Percentiles rank a stretch among this genome's conserved stretches.
Conservation (phyloP, 2,329 filamentous ascomycete species). For the Decorospora gaudefroyi region DNA sequence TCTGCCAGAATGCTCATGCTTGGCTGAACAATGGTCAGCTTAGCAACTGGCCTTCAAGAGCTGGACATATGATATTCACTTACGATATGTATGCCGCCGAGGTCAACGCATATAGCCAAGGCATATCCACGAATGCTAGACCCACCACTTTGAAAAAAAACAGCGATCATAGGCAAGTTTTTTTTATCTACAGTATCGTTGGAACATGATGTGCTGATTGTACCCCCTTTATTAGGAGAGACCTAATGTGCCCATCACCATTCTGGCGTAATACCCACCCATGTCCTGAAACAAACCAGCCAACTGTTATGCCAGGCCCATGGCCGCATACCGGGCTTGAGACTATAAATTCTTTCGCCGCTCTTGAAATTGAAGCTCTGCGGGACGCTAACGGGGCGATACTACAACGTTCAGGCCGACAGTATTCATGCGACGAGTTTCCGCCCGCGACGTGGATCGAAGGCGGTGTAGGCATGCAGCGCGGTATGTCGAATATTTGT, state of each 20-base stretch:
- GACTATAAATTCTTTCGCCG: neutral
- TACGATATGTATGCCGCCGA: neutral
- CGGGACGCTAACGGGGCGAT: neutral
- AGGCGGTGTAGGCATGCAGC: neutral
- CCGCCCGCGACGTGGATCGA: neutral
- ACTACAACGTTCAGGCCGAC: neutral
- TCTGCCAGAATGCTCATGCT: neutral
- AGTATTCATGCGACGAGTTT: neutral
- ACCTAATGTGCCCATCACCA: neutral
- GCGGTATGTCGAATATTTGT: neutral
- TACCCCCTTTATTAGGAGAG: neutral
- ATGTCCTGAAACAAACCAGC: neutral
- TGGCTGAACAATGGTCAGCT: neutral
- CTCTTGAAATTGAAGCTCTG: neutral
- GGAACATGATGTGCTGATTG: neutral
- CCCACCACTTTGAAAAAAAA: neutral
- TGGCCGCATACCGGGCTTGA: neutral
- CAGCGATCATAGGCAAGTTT: neutral
- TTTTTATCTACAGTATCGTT: neutral
- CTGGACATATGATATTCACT: neutral
- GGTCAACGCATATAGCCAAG: neutral
- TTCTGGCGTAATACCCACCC: neutral
- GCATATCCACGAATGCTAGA: neutral
- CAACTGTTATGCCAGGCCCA: neutral
- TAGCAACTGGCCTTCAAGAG: neutral